Percentiles rank a stretch among this genome's conserved stretches.
Conservation (phyloP, 2,329 filamentous ascomycete species). For the Venturia pyrina region DNA sequence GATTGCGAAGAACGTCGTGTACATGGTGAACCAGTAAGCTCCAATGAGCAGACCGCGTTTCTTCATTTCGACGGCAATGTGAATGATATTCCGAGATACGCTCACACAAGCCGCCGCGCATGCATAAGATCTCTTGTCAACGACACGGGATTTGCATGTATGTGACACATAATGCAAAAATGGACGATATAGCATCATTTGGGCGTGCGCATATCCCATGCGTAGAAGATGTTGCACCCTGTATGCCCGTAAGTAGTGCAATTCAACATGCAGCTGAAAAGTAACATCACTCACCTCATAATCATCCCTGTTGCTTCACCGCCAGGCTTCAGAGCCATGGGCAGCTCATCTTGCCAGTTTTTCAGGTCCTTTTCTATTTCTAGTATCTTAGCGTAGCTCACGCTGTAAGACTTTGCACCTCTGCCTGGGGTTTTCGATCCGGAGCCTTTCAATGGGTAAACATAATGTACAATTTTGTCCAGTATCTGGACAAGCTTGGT, state of each 20-base stretch:
- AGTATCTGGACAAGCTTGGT: constrained; percentile 47
- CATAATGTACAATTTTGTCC: constrained; percentile 51
- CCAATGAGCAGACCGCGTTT: constrained; percentile 66
- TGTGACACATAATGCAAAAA: constrained; percentile 77
- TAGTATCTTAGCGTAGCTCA: constrained; percentile 53
- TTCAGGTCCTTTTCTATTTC: constrained; percentile 56
- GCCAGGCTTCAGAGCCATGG: constrained; percentile 67
- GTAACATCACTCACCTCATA: constrained; percentile 50
- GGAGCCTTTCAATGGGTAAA: constrained; percentile 51
- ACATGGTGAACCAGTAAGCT: constrained; percentile 80
- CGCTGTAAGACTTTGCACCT: constrained; percentile 44
- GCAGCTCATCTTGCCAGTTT: constrained; percentile 56
- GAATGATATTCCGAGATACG: constrained; percentile 63
- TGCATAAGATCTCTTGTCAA: constrained; percentile 71
- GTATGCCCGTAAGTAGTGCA: constrained; percentile 12
- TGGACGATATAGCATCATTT: constrained; percentile 72
- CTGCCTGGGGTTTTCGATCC: constrained; percentile 13
- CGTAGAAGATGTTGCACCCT: constrained; percentile 64
- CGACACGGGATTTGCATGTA: constrained; percentile 34
- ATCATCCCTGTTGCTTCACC: constrained; percentile 65
- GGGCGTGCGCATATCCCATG: constrained; percentile 73
- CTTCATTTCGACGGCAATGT: constrained; percentile 70
- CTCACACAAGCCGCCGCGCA: constrained; percentile 59
- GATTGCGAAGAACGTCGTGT: constrained; percentile 74
- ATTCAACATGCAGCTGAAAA: neutral